Conservation (phyloP, 2,329 filamentous ascomycete species). For the Fusarium armeniacum region DNA sequence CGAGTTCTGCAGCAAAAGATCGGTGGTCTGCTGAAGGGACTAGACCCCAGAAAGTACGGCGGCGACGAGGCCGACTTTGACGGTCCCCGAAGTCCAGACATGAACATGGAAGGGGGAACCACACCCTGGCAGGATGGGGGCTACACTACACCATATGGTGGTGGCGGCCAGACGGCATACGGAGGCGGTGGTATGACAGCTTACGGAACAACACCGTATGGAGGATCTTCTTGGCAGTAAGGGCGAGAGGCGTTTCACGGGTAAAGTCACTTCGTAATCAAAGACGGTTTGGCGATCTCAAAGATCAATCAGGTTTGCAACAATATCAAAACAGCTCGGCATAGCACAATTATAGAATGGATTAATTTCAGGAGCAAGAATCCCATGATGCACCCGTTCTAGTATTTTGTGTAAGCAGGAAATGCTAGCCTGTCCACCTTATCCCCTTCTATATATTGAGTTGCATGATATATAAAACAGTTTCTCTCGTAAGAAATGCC, state of each 20-base stretch:
- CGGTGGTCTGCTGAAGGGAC: constrained; percentile 77
- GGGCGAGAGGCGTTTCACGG: constrained; percentile 45
- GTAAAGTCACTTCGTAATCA: constrained; percentile 41
- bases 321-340: constrained; percentile 43
- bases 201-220: constrained; percentile 71
- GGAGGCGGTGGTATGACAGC: constrained; percentile 75
- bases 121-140: constrained; percentile 73
- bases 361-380: constrained; percentile 31
- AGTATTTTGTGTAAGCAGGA: constrained; percentile 1
- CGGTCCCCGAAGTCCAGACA: constrained; percentile 75
- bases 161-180: constrained; percentile 71
- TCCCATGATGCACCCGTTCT: constrained; percentile 2
- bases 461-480: constrained; percentile 37
- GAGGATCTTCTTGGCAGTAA: constrained; percentile 65
- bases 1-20: constrained; percentile 91
- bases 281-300: constrained; percentile 37
- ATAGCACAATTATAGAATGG: constrained; percentile 50
- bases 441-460: constrained; percentile 21
- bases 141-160: constrained; percentile 75
- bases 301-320: constrained; percentile 36
- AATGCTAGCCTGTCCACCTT: constrained; percentile 12
- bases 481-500: constrained; percentile 20
- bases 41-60: constrained; percentile 64
- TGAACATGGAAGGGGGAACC: constrained; percentile 69
- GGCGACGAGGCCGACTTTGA: constrained; percentile 72